Percentiles rank a stretch among this genome's conserved stretches.
Conservation (phyloP, 192 early-diverging fungal genomes). For the Podila clonocystis region DNA sequence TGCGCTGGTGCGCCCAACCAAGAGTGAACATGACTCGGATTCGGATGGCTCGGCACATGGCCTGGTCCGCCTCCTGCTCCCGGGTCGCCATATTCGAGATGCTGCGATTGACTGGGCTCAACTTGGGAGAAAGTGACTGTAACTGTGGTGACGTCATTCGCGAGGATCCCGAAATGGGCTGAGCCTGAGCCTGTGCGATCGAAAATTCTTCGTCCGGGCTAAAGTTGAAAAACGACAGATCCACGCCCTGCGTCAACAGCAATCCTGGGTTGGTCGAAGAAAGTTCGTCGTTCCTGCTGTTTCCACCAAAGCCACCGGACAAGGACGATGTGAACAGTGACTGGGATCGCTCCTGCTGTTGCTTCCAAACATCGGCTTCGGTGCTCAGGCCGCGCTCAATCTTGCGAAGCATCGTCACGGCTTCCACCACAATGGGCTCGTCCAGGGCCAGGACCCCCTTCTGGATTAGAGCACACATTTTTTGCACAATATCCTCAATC, state of each 20-base stretch:
- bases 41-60: slow-evolving; percentile 33
- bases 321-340: slow-evolving; percentile 22
- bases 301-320: background rate
- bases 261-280: background rate
- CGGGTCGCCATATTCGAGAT: slow-evolving; percentile 6
- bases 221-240: slow-evolving; percentile 35
- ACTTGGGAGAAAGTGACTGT: background rate
- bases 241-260: slow-evolving; percentile 34
- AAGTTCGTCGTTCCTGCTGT: background rate
- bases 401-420: slow-evolving; percentile 32
- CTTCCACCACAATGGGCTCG: slow-evolving; percentile 36
- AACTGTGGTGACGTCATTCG: background rate
- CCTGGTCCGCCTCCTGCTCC: slow-evolving; percentile 16
- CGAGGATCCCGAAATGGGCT: background rate
- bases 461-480: slow-evolving; percentile 42
- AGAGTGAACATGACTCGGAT: slow-evolving; percentile 45
- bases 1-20: slow-evolving; percentile 47
- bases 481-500: slow-evolving; percentile 48
- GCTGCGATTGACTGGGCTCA: slow-evolving; percentile 7
- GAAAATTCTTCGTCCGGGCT: background rate
- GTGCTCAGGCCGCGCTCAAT: slow-evolving; percentile 32
- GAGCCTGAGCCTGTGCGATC: background rate
- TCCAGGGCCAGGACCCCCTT: slow-evolving; percentile 39
- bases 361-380: slow-evolving; percentile 15
- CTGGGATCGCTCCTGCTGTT: slow-evolving; percentile 7